Evolutionary conservation across 768 basidiomycete genomes (phyloP), one percentile per base, ranked within the genome.

Genomic region (Russula emetica): DNA sequence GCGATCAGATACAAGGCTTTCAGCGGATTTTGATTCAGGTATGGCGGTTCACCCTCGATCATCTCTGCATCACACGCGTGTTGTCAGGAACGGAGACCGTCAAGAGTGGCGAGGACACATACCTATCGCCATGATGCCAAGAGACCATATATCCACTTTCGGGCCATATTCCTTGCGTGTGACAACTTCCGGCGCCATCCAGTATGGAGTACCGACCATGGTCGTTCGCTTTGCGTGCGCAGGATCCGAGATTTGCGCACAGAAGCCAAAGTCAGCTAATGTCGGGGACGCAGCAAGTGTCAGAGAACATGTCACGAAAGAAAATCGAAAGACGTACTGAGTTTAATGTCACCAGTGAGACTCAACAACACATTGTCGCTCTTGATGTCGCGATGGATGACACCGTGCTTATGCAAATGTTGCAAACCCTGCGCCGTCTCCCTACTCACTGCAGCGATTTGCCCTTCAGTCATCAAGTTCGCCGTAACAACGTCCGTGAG

Each of bases 341-440:
- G 85, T 76, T 99, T 98, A 78, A 99, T 97, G 72, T 98, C 96
- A 1, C 97, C 97, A 61, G 85, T 83, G 81, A 97, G 80, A 71
- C 90, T 94, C 65, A 98, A 77, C 57, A 99, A 77, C 20, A 98
- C 93, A 74, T 98, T 98, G 76, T 98, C 97, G 67, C 90, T 92
- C 87, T 99, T 98, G 80, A 99, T 98, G 71, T 99, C 97, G 61
- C 97, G 87, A 75, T 99, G 97, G 65, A 99, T 99, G 70, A 99
- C 96, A 36, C 94, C 94, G 70, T 98, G 94, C 60, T 88, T 82
- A 73, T 99, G 97, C 44, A 99, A 77, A 76, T 99, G 97, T 74
- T 95, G 87, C 42, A 99, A 76, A 5, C 97, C 97, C 72, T 97
- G 93, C 13, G 87, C 84, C 2, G 90, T 93, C 78, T 98, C 97